Evolutionary conservation across 768 basidiomycete species (phyloP), one percentile per base, ranked within the genome.

Genomic region (Serendipita sp.): DNA sequence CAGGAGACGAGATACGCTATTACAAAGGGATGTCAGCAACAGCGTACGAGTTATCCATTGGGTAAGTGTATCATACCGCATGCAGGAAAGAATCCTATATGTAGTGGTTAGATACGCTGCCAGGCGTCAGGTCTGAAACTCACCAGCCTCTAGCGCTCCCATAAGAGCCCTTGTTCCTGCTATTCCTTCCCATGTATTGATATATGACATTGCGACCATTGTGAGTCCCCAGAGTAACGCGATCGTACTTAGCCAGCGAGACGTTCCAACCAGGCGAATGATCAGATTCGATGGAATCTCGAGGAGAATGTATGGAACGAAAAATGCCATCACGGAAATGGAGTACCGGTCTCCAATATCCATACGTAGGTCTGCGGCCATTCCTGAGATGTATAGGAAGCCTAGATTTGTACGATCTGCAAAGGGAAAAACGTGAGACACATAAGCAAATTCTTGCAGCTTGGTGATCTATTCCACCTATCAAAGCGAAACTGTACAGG

Each of bases 381-480:
- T 48, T n/a, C 45, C 45, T 28, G 45, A 48, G n/a, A 48, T 28
- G 45, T 48, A 48, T n/a, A 48, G 26, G n/a, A 20, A 48, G 20
- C 45, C 45, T 48, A 48, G 45, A 3, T 48, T 48, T 48, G 45
- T 20, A 9, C 45, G 45, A 28, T 48, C 45, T 48, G n/a, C 0
- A 48, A 28, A 9, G 45, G n/a, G n/a, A 48, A 9, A 28, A n/a
- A 7, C 9, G 38, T 38, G 7, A 28, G 45, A 48, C 9, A 20
- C 26, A 7, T 48, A 38, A 38, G 38, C 5, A 38, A 20, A 9
- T 9, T 48, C 45, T 20, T 9, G 0, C n/a, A 9, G n/a, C 45
- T 16, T 16, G 24, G 17, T 51, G 26, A 11, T 62, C 68, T 43
- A 38, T 70, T 70, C 69, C 67, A 53, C 64, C 64, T 30, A 64